These are phyloP conservation scores for Syzygium aqueum DNA, from an alignment of 345 rosid species.

Conservation along the genomic window DNA sequence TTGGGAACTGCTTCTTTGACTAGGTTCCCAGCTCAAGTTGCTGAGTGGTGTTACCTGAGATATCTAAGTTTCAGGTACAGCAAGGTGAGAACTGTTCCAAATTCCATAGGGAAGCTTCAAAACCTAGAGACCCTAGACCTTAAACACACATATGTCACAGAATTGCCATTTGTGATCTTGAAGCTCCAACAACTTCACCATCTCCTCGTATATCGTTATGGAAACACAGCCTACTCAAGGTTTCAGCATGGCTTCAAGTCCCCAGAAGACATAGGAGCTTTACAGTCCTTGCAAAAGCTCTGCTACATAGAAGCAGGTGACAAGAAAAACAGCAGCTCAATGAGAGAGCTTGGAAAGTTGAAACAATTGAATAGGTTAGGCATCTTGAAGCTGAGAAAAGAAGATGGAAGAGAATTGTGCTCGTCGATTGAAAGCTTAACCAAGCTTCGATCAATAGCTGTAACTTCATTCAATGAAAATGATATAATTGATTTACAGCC, in stretches of 20 bases:
- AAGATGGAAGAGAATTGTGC: slow-evolving; percentile 24
- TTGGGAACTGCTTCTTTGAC: slow-evolving; percentile 17
- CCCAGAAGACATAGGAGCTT: slow-evolving; percentile 8
- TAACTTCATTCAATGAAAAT: slow-evolving; percentile 6
- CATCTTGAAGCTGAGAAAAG: slow-evolving; percentile 20
- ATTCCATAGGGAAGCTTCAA: slow-evolving; percentile 20
- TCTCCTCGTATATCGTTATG: slow-evolving; percentile 22
- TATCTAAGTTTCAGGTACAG: slow-evolving; percentile 23
- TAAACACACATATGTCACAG: slow-evolving; percentile 22
- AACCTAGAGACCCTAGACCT: slow-evolving; percentile 37
- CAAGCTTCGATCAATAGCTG: slow-evolving; percentile 20
- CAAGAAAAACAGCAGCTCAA: neutral
- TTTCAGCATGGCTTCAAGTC: slow-evolving; percentile 19
- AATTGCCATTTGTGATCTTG: slow-evolving; percentile 21
- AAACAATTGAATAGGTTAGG: slow-evolving; percentile 28
- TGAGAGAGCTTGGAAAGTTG: slow-evolving; percentile 26
- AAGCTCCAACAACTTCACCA: slow-evolving; percentile 25
- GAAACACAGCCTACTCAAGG: slow-evolving; percentile 5
- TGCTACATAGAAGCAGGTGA: slow-evolving; percentile 21
- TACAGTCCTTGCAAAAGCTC: slow-evolving; percentile 27
- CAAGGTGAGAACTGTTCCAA: slow-evolving; percentile 13
- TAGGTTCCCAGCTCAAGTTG: slow-evolving; percentile 21
- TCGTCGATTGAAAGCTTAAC: slow-evolving; percentile 11
- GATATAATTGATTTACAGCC: slow-evolving; percentile 23
- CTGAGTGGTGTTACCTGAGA: slow-evolving; percentile 11